Conservation (phyloP, 208 protist species). For the Crithidia brevicula region DNA sequence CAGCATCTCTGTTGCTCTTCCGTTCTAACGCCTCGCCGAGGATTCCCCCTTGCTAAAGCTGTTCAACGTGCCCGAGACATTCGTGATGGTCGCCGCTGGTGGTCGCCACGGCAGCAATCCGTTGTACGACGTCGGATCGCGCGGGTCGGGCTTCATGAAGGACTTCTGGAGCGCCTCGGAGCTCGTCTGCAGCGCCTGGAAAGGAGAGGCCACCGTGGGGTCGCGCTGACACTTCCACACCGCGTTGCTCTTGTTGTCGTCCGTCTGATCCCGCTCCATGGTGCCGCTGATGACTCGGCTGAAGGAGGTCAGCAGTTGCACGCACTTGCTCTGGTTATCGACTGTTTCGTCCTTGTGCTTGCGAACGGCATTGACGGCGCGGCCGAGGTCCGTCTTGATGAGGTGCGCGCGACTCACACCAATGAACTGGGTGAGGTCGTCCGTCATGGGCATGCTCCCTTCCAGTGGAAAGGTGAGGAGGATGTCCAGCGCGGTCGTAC, state of each 20-base stretch:
- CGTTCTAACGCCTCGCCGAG: background rate
- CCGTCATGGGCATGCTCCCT: constrained; percentile 33
- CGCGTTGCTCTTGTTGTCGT: constrained; percentile 28
- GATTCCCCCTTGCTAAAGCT: constrained; percentile 1
- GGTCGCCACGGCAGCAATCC: constrained; percentile 62
- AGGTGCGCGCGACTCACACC: constrained; percentile 79
- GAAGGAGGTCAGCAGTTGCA: constrained; percentile 69
- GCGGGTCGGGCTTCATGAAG: constrained; percentile 71
- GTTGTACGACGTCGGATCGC: constrained; percentile 83
- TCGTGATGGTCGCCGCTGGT: constrained; percentile 60
- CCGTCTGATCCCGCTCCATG: constrained; percentile 17
- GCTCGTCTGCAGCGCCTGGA: constrained; percentile 66
- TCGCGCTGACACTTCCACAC: constrained; percentile 76
- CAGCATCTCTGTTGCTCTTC: no score
- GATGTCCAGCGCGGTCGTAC: constrained; percentile 76
- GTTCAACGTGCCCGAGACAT: constrained; percentile 52
- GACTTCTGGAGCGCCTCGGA: constrained; percentile 73
- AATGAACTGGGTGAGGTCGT: constrained; percentile 58
- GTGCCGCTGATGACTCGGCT: constrained; percentile 53
- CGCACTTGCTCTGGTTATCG: constrained; percentile 69
- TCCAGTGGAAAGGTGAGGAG: constrained; percentile 71
- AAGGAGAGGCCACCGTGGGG: constrained; percentile 66
- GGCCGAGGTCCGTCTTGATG: constrained; percentile 66
- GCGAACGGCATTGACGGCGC: constrained; percentile 72
- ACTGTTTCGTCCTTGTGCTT: constrained; percentile 56